Conservation (phyloP, 2,329 filamentous ascomycete species). For the Gnomoniopsis smithogilvyi region DNA sequence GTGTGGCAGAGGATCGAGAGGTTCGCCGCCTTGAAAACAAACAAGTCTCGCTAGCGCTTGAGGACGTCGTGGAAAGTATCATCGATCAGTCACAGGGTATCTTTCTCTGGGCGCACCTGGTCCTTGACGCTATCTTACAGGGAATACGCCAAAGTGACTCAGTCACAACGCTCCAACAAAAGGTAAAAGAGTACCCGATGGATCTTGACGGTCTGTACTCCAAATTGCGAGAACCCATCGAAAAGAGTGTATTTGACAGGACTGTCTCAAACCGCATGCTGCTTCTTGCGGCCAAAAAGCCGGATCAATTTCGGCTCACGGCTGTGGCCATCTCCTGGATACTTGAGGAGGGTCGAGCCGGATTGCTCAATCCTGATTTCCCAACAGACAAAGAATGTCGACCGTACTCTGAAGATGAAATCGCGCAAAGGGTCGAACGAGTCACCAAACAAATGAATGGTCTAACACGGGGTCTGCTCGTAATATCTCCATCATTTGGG, state of each 20-base stretch:
- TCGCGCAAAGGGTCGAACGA: too few relatives aligned
- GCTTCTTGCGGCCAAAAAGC: not conserved
- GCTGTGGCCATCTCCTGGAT: not conserved
- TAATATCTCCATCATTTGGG: not conserved
- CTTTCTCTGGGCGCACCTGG: conserved; percentile 10
- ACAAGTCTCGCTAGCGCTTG: not conserved
- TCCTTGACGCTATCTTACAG: not conserved
- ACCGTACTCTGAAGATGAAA: not conserved
- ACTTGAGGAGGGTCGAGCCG: not conserved
- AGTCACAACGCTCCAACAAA: not conserved
- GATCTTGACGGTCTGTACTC: not conserved
- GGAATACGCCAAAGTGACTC: not conserved
- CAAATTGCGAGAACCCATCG: not conserved
- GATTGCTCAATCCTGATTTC: not conserved
- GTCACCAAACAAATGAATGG: not conserved
- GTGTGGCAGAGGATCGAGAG: not conserved
- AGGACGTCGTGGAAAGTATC: not conserved
- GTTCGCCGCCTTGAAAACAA: not conserved
- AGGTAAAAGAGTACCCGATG: not conserved
- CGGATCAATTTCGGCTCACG: not conserved
- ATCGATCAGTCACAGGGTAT: not conserved
- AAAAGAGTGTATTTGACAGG: not conserved
- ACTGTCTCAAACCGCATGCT: conserved; percentile 1
- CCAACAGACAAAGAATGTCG: not conserved
- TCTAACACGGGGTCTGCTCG: not conserved